phyloP scores from a whole-genome alignment of 768 basidiomycete genomes.

The Tylopilus sp. region DNA sequence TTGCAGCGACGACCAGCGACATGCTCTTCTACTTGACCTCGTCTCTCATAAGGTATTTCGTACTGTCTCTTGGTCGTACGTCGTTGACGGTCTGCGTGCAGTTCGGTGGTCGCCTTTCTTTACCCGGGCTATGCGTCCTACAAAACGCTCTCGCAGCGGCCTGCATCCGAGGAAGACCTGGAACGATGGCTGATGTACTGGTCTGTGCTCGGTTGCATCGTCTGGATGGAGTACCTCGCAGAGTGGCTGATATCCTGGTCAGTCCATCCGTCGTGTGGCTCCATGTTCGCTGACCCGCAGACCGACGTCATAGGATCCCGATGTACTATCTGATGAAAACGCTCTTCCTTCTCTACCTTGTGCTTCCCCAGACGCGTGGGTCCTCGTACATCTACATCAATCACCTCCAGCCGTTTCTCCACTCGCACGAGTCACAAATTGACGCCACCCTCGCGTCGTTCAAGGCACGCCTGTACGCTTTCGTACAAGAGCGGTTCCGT shows the following conservation, averaged over 20 bases:
- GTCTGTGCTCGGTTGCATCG: conserved; percentile 82
- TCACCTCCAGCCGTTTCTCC: conserved; percentile 82
- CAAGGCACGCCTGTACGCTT: conserved; percentile 55
- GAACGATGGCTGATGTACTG: conserved; percentile 98
- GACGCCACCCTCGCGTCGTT: conserved; percentile 72
- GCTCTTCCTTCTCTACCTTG: conserved; percentile 83
- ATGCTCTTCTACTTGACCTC: conserved; percentile 46
- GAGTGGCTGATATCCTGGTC: conserved; percentile 90
- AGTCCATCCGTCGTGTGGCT: conserved; percentile 26
- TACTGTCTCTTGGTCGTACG: conserved; percentile 18
- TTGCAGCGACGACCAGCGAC: conserved; percentile 1
- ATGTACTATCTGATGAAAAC: conserved; percentile 84
- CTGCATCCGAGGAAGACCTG: conserved; percentile 77
- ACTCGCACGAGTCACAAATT: conserved; percentile 78
- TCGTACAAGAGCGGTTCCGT: conserved; percentile 61
- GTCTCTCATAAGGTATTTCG: conserved; percentile 37
- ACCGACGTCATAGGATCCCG: conserved; percentile 61
- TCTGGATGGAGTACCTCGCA: conserved; percentile 76
- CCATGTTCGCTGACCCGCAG: conserved; percentile 8
- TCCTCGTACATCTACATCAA: conserved; percentile 79
- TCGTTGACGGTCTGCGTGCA: conserved; percentile 23
- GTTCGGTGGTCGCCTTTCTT: conserved; percentile 74
- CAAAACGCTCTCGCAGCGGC: conserved; percentile 86
- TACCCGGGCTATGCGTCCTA: conserved; percentile 97
- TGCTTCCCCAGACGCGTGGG: conserved; percentile 85